A percentile compares a stretch with the other conserved stretches of the same genome.
These are phyloP conservation scores for Leptodermis oblonga DNA, from an alignment of 257 asterid species.

Conservation along the genomic window DNA sequence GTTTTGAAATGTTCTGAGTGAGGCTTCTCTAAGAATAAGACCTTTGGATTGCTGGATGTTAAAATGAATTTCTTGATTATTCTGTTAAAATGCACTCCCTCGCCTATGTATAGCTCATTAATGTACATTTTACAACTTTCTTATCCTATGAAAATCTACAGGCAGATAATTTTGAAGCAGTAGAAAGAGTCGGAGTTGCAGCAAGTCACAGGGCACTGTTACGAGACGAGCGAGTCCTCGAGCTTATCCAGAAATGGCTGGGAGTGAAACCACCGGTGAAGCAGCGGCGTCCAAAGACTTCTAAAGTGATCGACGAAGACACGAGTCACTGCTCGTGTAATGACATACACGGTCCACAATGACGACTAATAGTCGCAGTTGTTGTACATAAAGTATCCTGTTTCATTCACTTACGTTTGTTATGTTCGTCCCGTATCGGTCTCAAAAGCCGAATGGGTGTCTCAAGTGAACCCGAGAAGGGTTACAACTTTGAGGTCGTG, in stretches of 20 bases:
- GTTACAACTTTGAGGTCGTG: too few relatives aligned
- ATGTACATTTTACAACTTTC: too few relatives aligned
- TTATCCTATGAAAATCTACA: conserved; percentile 18
- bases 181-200: conserved; percentile 63
- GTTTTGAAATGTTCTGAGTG: not conserved
- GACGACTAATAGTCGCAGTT: not conserved
- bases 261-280: conserved; percentile 45
- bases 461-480: too few relatives aligned
- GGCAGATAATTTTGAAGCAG: conserved; percentile 75
- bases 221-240: conserved; percentile 43
- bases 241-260: conserved; percentile 58
- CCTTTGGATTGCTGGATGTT: not conserved
- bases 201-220: conserved; percentile 62
- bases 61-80: not conserved
- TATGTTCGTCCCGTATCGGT: too few relatives aligned
- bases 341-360: not conserved
- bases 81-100: not conserved
- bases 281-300: conserved; percentile 28
- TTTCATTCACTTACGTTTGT: not conserved
- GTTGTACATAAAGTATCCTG: not conserved
- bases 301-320: conserved; percentile 51
- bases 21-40: not conserved
- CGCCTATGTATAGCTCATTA: not conserved
- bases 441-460: too few relatives aligned
- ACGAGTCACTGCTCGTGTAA: not conserved